Percentiles rank a stretch among this genome's conserved stretches.
Evolutionary conservation across 345 rosid species (phyloP).

Genomic region (Streptanthus diversifolius): DNA sequence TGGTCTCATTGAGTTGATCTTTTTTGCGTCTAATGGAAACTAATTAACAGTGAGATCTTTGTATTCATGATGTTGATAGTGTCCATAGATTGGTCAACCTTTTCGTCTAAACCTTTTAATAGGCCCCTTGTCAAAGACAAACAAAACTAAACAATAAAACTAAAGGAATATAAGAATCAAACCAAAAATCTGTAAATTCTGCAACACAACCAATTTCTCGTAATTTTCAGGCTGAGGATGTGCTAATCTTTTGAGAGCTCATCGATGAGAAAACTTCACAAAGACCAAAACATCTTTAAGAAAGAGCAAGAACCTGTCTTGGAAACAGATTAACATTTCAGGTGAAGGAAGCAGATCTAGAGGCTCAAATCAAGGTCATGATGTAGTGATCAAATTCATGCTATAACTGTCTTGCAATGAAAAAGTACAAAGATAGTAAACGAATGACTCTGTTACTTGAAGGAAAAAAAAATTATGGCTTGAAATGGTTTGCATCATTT

Average conservation of each 20-base stretch:
- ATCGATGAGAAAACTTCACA: background rate
- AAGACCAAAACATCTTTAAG: background rate
- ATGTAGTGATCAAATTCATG: background rate
- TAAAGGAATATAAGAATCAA: background rate
- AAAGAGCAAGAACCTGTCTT: background rate
- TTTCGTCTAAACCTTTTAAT: slow-evolving; percentile 11
- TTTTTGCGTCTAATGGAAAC: background rate
- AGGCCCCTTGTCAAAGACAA: background rate
- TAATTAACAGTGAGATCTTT: background rate
- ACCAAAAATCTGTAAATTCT: background rate
- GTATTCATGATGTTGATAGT: slow-evolving; percentile 7
- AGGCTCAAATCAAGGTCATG: background rate
- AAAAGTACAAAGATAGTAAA: background rate
- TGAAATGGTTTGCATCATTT: background rate
- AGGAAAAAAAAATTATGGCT: background rate
- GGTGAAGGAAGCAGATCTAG: background rate
- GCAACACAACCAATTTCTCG: background rate
- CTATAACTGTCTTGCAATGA: background rate
- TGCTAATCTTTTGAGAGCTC: background rate
- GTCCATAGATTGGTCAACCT: slow-evolving; percentile 11
- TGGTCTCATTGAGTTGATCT: background rate
- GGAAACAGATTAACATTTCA: background rate
- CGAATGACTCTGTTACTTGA: background rate
- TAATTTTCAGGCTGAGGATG: background rate
- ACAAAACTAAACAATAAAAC: background rate